Percentiles rank a stretch among this genome's conserved stretches.
Evolutionary conservation across 306 rosid species (phyloP).

Genomic region (Cucumis cinereus): DNA sequence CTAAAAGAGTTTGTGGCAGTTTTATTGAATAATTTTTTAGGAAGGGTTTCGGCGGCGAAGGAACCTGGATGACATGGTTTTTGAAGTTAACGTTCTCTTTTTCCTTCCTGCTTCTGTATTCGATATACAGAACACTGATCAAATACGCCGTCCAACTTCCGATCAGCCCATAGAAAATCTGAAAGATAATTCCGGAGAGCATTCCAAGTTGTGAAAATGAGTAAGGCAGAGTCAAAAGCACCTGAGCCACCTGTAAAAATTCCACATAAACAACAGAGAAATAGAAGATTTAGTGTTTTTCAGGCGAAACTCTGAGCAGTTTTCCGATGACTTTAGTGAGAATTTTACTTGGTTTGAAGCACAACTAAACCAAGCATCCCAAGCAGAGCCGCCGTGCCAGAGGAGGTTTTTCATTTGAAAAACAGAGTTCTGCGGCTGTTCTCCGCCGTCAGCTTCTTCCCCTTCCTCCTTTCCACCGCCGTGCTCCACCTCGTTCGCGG

Average conservation of each 20-base stretch:
- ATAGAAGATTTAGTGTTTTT: neutral
- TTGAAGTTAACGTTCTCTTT: conserved; percentile 83
- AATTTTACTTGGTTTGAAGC: conserved; percentile 83
- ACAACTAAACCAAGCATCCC: conserved; percentile 99
- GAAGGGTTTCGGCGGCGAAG: no score
- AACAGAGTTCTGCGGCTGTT: conserved; percentile 16
- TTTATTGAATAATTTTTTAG: no score
- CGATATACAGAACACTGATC: conserved; percentile 81
- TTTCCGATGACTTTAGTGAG: neutral
- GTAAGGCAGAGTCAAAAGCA: conserved; percentile 83
- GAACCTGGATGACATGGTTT: conserved; percentile 98
- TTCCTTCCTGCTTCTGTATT: conserved; percentile 76
- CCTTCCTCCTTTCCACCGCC: conserved; percentile 35
- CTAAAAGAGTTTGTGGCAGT: no score
- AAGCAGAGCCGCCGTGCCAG: conserved; percentile 96
- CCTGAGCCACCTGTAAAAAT: conserved; percentile 73
- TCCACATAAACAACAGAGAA: neutral
- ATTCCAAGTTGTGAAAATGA: conserved; percentile 96
- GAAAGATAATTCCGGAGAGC: conserved; percentile 69
- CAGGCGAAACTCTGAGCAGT: neutral
- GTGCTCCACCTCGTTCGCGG: conserved; percentile 37
- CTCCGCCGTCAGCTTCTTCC: neutral
- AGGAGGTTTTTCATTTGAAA: conserved; percentile 55
- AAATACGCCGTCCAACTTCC: conserved; percentile 99
- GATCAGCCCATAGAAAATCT: conserved; percentile 66